phyloP scores from a whole-genome alignment of 2,329 filamentous ascomycete species.

The Hypomyces perniciosus region DNA sequence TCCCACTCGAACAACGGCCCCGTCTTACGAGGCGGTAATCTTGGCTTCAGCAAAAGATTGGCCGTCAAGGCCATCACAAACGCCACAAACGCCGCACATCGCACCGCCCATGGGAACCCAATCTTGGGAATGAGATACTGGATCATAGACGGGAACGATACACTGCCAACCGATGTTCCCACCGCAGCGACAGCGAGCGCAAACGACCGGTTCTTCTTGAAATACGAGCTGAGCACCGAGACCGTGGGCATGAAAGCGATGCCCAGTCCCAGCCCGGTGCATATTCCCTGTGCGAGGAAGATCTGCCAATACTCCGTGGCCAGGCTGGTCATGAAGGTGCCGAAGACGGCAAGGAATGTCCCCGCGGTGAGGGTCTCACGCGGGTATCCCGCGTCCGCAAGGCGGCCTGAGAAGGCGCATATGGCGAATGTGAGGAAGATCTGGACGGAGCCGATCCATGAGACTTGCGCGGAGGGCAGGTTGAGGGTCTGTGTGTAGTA shows the following conservation, averaged over 20 bases:
- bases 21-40: conserved; percentile 41
- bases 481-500: conserved; percentile 35
- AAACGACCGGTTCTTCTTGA: conserved; percentile 48
- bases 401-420: conserved; percentile 42
- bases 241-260: conserved; percentile 54
- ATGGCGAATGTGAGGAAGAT: conserved; percentile 44
- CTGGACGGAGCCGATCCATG: conserved; percentile 45
- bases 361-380: conserved; percentile 36
- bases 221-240: conserved; percentile 57
- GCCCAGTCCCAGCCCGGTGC: conserved; percentile 47
- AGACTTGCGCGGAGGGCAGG: conserved; percentile 30
- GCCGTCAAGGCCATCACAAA: conserved; percentile 38
- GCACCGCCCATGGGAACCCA: conserved; percentile 58
- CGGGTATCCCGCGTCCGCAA: conserved; percentile 46
- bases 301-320: conserved; percentile 46
- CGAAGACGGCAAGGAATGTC: conserved; percentile 36
- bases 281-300: conserved; percentile 48
- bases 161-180: conserved; percentile 51
- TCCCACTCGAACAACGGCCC: conserved; percentile 50
- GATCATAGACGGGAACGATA: conserved; percentile 52
- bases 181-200: conserved; percentile 56
- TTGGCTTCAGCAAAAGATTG: conserved; percentile 36
- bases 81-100: conserved; percentile 59
- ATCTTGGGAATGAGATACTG: conserved; percentile 50
- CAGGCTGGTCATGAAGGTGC: conserved; percentile 43